A percentile compares a stretch with the other conserved stretches of the same genome.
Conservation (phyloP, 331 rosid genomes). For the Acacia concinna region DNA sequence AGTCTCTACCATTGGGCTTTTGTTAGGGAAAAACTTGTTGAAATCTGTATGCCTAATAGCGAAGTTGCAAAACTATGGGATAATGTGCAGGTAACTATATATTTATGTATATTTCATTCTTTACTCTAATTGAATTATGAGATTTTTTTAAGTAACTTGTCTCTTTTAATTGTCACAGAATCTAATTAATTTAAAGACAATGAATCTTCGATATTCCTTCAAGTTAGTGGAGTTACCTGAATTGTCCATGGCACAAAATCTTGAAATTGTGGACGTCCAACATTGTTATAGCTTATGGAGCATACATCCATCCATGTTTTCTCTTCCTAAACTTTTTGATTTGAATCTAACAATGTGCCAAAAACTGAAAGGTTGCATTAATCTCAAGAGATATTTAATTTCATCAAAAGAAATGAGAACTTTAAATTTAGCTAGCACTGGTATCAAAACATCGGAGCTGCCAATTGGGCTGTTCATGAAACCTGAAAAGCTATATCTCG, state of each 20-base stretch:
- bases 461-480: neutral
- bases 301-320: constrained; percentile 2
- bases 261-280: neutral
- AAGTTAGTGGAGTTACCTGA: neutral
- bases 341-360: rapidly evolving
- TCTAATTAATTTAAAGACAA: neutral
- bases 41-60: constrained; percentile 14
- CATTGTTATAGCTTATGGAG: neutral
- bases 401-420: neutral
- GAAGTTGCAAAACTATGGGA: neutral
- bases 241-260: neutral
- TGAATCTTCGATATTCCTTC: neutral
- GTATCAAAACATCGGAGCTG: neutral
- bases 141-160: neutral
- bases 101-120: neutral
- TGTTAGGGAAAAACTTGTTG: constrained; percentile 25
- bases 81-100: neutral
- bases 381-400: neutral
- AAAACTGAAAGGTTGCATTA: rapidly evolving
- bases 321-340: neutral
- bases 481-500: neutral
- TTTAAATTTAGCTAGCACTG: neutral
- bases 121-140: neutral
- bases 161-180: neutral
- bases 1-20: neutral